Evolutionary conservation across 208 protist species (phyloP).

Genomic region (Leishmania major): DNA sequence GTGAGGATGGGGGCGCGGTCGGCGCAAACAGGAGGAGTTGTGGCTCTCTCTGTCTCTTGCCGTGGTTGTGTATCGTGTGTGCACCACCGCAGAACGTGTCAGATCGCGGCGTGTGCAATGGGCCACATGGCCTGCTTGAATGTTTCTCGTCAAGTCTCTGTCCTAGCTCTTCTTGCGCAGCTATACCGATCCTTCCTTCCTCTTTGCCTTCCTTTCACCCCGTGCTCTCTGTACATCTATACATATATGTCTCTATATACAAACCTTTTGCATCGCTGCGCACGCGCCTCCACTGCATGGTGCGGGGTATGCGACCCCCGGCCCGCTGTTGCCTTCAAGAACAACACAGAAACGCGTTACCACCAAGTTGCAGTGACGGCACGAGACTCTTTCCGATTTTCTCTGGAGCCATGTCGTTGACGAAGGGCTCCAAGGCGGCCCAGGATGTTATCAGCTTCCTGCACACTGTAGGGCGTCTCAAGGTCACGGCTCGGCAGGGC

Average conservation of each 20-base stretch:
- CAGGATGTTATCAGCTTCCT: constrained; percentile 69
- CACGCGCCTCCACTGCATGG: not conserved
- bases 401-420: constrained; percentile 22
- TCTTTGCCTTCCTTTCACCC: not conserved
- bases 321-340: not conserved
- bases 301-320: not conserved
- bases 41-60: not conserved
- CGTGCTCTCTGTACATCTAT: not conserved
- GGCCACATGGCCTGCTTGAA: not conserved
- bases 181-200: no score
- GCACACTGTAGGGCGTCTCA: constrained; percentile 77
- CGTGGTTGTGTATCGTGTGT: not conserved
- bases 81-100: not conserved
- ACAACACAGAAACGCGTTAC: not conserved
- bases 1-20: not conserved
- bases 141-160: not conserved
- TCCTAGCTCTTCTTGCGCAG: not conserved
- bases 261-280: not conserved
- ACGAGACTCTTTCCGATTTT: not conserved
- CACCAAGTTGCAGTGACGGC: not conserved
- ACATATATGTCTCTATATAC: not conserved
- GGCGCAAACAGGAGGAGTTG: not conserved
- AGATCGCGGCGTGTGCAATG: no score
- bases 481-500: constrained; percentile 85
- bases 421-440: constrained; percentile 24